Percentiles rank a stretch among this genome's conserved stretches.
Conservation (phyloP, 192 early-diverging fungal species). For the Podila clonocystis region DNA sequence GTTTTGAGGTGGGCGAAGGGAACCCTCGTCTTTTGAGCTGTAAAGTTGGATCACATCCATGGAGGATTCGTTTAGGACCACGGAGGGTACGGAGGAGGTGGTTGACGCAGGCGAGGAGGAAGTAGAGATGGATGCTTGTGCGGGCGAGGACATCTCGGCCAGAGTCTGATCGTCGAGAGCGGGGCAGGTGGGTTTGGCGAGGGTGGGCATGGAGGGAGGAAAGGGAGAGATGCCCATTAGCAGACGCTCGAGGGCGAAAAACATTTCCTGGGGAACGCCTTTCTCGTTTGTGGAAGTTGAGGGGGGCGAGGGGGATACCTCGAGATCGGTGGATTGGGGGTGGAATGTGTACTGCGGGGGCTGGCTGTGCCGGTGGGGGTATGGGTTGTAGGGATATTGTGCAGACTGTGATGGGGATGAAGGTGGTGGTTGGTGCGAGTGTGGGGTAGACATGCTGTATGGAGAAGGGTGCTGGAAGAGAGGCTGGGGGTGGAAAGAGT, state of each 20-base stretch:
- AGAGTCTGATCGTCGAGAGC: conserved; percentile 3
- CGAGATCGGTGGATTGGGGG: no score
- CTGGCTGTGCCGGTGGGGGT: conserved; percentile 14
- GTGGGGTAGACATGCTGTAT: conserved; percentile 5
- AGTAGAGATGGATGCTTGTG: not conserved
- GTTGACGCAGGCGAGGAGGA: not conserved
- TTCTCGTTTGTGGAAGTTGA: not conserved
- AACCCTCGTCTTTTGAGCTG: not conserved
- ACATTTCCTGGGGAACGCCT: conserved; percentile 20
- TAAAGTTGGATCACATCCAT: not conserved
- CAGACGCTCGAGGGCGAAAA: conserved; percentile 26
- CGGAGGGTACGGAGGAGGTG: conserved; percentile 1
- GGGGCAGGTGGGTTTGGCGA: conserved; percentile 43
- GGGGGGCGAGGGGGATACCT: no score
- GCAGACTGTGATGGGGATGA: conserved; percentile 12
- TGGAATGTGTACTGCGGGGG: conserved; percentile 31
- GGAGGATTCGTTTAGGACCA: conserved; percentile 3
- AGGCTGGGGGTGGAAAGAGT: conserved; percentile 2
- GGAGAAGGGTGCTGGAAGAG: conserved; percentile 3
- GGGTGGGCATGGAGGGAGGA: conserved; percentile 36
- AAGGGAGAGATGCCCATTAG: conserved; percentile 48
- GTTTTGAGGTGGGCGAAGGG: no score
- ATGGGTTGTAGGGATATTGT: conserved; percentile 40
- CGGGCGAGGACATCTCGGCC: not conserved
- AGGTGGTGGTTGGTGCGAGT: conserved; percentile 3